Evolutionary conservation across 2,329 filamentous ascomycete species (phyloP), one percentile per base, ranked within the genome.

Genomic region (Herpotrichia juniperi): DNA sequence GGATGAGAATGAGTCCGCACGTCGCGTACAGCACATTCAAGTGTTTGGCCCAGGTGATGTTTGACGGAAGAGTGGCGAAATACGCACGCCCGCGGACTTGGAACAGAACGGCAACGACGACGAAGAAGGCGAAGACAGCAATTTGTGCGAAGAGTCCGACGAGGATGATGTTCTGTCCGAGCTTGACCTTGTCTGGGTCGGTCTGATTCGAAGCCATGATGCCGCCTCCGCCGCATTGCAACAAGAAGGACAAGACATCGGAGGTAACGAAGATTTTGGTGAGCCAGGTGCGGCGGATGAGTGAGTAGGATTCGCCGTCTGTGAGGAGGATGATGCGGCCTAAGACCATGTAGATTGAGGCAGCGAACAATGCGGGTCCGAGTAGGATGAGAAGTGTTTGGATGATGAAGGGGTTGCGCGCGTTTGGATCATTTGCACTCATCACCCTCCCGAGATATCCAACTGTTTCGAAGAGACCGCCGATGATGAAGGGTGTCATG

Each of bases 401-500:
- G 26, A 81, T 62, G 35, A 78, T 74, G 63, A 75, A 81, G 1
- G 74, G 71, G 0, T 56, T 61, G 2, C 74, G 57, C 2, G 72
- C 48, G 39, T 39, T 48, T n/a, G 47, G 4, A 53, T 68, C 76
- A 30, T 75, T 53, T 1, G 50, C 32, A 1, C 73, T 72, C 4
- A 66, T 62, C 1, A 76, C 74, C 45, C 81, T 76, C 2, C 75
- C 79, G 14, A 79, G 57, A 53, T 83, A 84, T 8, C 81, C 81
- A 19, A 83, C 62, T 0, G 68, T 62, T 62, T 84, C 80, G 49
- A 82, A 82, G 6, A 78, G 49, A 17, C 78, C 78, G n/a, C 81
- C 81, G n/a, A 83, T 64, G 5, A 79, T 56, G 40, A 84, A 79
- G 0, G 81, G 78, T 1, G 79, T 76, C 58, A 81, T 78, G 62